Percentiles rank a stretch among this genome's conserved stretches.
Conservation (phyloP, 305 asterid species). For the Lippia alba region DNA sequence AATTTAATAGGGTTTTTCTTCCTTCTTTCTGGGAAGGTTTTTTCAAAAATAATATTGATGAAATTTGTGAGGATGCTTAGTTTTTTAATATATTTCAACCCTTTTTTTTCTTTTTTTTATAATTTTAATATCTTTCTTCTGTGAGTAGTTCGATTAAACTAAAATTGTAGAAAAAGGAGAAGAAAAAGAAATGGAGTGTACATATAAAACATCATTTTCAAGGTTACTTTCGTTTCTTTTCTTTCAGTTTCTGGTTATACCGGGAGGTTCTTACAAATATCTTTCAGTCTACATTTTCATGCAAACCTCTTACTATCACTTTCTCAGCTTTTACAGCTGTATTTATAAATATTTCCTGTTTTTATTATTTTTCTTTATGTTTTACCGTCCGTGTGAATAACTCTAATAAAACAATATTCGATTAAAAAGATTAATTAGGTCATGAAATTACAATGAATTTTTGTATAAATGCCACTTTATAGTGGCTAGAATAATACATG, state of each 20-base stretch:
- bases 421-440: not conserved
- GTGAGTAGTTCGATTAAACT: not conserved
- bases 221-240: not conserved
- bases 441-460: not conserved
- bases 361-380: not conserved
- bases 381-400: not conserved
- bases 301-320: not conserved
- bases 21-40: not conserved
- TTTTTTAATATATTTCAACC: too few species aligned
- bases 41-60: too few species aligned
- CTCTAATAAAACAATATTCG: too few species aligned
- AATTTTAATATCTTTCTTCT: not conserved
- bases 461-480: too few species aligned
- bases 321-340: not conserved
- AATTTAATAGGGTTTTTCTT: not conserved
- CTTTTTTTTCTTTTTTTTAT: too few species aligned
- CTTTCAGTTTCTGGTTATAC: not conserved
- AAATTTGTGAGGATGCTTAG: too few species aligned
- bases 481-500: too few species aligned
- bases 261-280: not conserved
- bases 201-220: not conserved
- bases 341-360: too few species aligned
- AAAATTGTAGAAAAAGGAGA: not conserved
- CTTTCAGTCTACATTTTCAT: conserved; percentile 1
- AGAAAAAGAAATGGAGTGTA: not conserved